Base-by-base conservation (phyloP, 73 alveolate species). In the Blepharisma japonicum region DNA sequence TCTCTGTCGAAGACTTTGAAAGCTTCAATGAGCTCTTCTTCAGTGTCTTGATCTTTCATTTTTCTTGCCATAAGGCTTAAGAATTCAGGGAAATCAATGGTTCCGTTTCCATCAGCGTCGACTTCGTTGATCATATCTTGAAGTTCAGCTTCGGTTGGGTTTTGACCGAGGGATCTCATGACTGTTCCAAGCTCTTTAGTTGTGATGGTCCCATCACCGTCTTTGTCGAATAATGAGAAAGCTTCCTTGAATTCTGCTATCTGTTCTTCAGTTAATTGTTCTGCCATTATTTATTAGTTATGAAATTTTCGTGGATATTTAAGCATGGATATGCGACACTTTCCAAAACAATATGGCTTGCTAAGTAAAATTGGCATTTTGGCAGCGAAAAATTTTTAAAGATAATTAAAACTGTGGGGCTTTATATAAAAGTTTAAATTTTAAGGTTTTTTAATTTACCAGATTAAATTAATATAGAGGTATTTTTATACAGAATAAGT, bases 11-110 rank as follows among this genome's bases (percentile, higher is more conserved):
- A 96, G 93, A 95, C 98, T 93, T 95, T 95, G 94, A 95, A 97
- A 79, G 99, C 98, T 86, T 97, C 99, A 71, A 95, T 91, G 83
- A 95, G 92, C 76, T 97, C 99, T 83, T 97, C 99, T 82, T 97
- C 99, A 51, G 99, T 88, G 85, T 97, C 99, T 51, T 90, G 91
- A 80, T 94, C 99, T 79, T 96, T 90, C 98, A 97, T 92, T 90
- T 94, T 97, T 84, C 97, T 94, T 1, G 98, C 99, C 99, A 97
- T 96, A 87, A 97, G 87, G 32, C 91, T 83, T 88, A 95, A 80
- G 92, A 97, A 97, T 85, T 92, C 99, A 21, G 98, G 97, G 94
- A 96, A 97, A 81, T 94, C 98, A 47, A 94, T 92, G 66, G 98
- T 96, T 47, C 99, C 99, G 79, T 96, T 89, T 61, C 98, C 98